Conservation (phyloP, 306 rosid species). For the Herpetospermum pedunculosum region DNA sequence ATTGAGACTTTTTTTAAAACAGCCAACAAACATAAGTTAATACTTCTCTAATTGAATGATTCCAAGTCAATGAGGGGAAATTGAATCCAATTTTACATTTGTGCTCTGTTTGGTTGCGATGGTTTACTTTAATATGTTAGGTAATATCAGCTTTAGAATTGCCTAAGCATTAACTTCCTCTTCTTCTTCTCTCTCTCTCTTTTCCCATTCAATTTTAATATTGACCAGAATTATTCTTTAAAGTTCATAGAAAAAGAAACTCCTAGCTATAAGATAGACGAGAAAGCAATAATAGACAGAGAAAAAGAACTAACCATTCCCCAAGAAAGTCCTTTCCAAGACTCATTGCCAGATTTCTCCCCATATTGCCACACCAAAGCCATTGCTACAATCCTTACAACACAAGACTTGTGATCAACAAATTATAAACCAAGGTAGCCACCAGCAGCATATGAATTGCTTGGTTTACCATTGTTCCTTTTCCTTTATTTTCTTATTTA, state of each 20-base stretch:
- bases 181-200: not conserved
- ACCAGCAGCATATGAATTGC: not conserved
- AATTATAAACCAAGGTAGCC: not conserved
- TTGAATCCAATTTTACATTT: not conserved
- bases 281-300: not conserved
- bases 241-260: not conserved
- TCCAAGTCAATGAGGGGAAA: not conserved
- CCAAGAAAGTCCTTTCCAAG: conserved; percentile 98
- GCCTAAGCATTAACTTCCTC: not conserved
- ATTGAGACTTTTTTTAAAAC: not conserved
- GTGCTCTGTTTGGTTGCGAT: not conserved
- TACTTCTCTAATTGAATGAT: not conserved
- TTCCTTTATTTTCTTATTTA: not conserved
- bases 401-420: not conserved
- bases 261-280: not conserved
- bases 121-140: not conserved
- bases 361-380: conserved; percentile 92
- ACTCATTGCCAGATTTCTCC: conserved; percentile 53
- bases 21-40: not conserved
- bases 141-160: not conserved
- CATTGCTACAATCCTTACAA: conserved; percentile 78
- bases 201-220: not conserved
- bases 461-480: not conserved
- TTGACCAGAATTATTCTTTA: not conserved
- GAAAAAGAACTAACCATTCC: conserved; percentile 56